These are phyloP conservation scores for Penicillium carneum DNA, from an alignment of 2,329 filamentous ascomycete species.

Conservation along the genomic window DNA sequence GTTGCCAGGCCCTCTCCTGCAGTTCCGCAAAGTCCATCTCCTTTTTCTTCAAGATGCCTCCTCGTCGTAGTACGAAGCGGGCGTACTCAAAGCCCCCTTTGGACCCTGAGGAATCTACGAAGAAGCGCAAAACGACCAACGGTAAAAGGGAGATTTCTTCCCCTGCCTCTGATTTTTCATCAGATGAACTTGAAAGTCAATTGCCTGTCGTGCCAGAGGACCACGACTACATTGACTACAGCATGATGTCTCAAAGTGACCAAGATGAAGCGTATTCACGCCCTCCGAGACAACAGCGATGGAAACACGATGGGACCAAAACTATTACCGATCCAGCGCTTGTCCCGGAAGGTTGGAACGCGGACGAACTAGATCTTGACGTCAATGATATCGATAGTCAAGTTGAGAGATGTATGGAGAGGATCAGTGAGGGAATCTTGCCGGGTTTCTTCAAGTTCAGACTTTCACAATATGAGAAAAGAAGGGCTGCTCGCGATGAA, in stretches of 20 bases:
- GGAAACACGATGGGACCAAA: background rate
- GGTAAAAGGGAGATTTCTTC: background rate
- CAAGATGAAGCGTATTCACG: background rate
- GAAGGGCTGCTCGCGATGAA: background rate
- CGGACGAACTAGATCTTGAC: constrained; percentile 1
- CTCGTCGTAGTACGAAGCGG: background rate
- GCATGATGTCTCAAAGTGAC: background rate
- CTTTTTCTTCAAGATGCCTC: background rate
- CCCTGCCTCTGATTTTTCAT: background rate
- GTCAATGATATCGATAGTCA: constrained; percentile 11
- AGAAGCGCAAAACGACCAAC: background rate
- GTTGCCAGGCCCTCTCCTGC: background rate
- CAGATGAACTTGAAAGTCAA: background rate
- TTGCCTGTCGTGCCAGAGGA: background rate
- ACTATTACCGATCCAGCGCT: background rate
- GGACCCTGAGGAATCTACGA: background rate
- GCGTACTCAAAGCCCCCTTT: background rate
- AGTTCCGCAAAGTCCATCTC: background rate
- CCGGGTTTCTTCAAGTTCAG: constrained; percentile 1
- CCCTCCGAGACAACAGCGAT: constrained; percentile 3
- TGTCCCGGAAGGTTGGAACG: constrained; percentile 5
- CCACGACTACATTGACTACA: constrained; percentile 5
- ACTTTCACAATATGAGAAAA: constrained; percentile 1
- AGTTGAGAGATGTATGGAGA: constrained; percentile 6
- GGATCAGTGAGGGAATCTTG: constrained; percentile 9